Base-by-base conservation (phyloP, 495 filamentous ascomycete species). In the Clavariopsis aquatica region DNA sequence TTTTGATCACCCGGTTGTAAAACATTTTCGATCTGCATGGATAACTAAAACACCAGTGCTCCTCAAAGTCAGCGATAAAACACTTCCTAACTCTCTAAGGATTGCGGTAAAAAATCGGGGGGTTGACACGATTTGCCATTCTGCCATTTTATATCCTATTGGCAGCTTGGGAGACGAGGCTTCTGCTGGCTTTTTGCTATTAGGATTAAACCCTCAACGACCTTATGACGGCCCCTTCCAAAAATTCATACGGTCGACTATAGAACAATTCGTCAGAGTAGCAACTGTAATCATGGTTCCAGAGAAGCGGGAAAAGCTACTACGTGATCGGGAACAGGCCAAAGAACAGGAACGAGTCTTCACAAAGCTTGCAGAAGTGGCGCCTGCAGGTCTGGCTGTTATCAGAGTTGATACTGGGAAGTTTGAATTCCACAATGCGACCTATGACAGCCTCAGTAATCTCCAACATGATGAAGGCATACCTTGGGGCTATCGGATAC, bases 101-200 rank as follows among this genome's bases (percentile, higher is more conserved):
- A 29, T 53, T n/a, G 29, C 23, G 1, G 45, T 66, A 20, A 10
- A 23, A n/a, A 46, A 24, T 17, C 45, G 63, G 19, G 63, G 63
- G 15, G 23, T 52, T 24, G 49, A 36, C 17, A 34, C 24, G 24
- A 5, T 23, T 1, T 54, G 53, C 31, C 49, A 52, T 17, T 52
- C 63, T 31, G 63, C 55, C 19, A 27, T 66, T 34, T 23, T 66
- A 17, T 66, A 43, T 54, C 63, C 63, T 13, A 60, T 66, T n/a
- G 20, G 46, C n/a, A 56, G 53, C 0, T 58, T 58, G 26, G 55
- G 49, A 23, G 63, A 49, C 17, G 22, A 27, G 3, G 53, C 24
- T 7, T 29, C 63, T 20, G 23, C 60, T 45, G 55, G 63, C 24
- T 60, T 66, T 26, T 31, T 66, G 13, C 13, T 66, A 2, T 12